These are phyloP conservation scores for Kodamaea fukazawae DNA, from an alignment of 805 yeast genomes.

Conservation along the genomic window DNA sequence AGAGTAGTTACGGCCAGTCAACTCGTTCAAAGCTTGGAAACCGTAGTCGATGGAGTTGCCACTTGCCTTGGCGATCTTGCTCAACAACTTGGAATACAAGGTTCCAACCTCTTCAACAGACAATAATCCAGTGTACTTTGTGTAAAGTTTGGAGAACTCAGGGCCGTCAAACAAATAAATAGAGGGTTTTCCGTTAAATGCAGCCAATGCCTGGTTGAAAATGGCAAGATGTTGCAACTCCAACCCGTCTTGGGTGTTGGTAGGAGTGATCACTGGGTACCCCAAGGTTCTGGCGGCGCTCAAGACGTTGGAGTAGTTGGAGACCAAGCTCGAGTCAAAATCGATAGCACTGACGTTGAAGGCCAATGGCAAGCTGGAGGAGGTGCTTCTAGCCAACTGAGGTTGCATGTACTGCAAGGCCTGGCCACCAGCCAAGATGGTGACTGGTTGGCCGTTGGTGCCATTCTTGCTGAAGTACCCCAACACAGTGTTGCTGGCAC, in stretches of 20 bases:
- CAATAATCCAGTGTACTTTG: constrained; percentile 44
- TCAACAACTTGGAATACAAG: constrained; percentile 37
- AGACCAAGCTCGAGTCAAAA: constrained; percentile 58
- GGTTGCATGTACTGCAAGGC: constrained; percentile 70
- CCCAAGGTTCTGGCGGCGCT: constrained; percentile 60
- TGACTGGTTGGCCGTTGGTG: constrained; percentile 36
- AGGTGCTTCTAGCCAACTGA: constrained; percentile 32
- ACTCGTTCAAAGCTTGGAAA: constrained; percentile 48
- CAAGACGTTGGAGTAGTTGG: constrained; percentile 63
- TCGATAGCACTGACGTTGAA: constrained; percentile 77
- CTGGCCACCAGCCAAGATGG: constrained; percentile 61
- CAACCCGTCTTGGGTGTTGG: constrained; percentile 39
- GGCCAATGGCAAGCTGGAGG: constrained; percentile 51
- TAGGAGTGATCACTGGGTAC: constrained; percentile 69
- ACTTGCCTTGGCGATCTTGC: constrained; percentile 16
- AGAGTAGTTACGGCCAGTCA: constrained; percentile 52
- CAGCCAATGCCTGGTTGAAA: constrained; percentile 60
- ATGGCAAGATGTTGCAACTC: constrained; percentile 70
- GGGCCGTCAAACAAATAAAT: constrained; percentile 82
- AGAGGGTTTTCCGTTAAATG: constrained; percentile 49
- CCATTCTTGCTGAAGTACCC: constrained; percentile 55
- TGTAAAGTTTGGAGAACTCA: constrained; percentile 51
- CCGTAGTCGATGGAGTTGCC: constrained; percentile 45
- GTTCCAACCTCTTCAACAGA: constrained; percentile 42
- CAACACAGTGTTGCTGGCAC: constrained; percentile 75